phyloP scores from a whole-genome alignment of 305 asterid genomes.

The Fraxinus nigra region DNA sequence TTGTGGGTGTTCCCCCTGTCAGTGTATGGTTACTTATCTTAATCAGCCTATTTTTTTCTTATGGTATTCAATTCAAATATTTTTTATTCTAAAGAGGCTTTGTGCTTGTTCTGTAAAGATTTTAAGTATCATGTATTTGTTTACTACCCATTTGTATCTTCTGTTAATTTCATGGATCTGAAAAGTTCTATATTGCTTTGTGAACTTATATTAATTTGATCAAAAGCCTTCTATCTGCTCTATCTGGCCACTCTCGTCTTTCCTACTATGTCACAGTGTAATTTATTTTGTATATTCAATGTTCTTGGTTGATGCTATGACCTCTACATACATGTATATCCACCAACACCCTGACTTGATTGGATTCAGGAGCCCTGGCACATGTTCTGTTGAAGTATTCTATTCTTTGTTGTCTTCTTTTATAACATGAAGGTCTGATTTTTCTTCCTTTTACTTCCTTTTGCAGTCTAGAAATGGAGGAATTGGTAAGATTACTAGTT shows the following conservation, averaged over 20 bases:
- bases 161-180: slow-evolving; percentile 1
- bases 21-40: slow-evolving; percentile 29
- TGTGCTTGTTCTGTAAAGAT: neutral
- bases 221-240: neutral
- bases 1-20: slow-evolving; percentile 36
- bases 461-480: slow-evolving; percentile 56
- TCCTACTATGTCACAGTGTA: neutral
- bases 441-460: slow-evolving; percentile 1
- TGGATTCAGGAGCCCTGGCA: neutral
- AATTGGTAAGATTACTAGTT: slow-evolving; percentile 30
- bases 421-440: slow-evolving; percentile 12
- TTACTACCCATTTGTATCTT: neutral
- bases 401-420: neutral
- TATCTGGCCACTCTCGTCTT: neutral
- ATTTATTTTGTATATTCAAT: neutral
- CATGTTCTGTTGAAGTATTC: neutral
- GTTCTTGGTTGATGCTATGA: neutral
- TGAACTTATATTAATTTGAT: slow-evolving; percentile 10
- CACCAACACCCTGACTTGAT: neutral
- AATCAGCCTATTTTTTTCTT: neutral
- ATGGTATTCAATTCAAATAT: neutral
- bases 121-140: neutral
- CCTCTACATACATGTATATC: neutral
- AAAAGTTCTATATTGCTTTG: neutral
- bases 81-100: neutral